Evolutionary conservation across 306 rosid species (phyloP).

Genomic region (Trifolium repens): DNA sequence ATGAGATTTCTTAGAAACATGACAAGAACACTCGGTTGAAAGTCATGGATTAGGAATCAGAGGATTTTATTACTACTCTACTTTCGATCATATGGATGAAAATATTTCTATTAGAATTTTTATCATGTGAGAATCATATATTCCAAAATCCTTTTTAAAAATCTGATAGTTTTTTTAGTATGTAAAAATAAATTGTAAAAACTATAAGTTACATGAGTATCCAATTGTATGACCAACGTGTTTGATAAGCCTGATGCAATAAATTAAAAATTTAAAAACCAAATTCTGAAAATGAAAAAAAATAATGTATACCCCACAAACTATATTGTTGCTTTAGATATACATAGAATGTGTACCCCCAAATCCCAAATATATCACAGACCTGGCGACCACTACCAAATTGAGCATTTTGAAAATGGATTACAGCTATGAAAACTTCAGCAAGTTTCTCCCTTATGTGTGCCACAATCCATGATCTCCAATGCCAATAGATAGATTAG

Average conservation of each 20-base stretch:
- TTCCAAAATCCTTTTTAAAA: too few species aligned
- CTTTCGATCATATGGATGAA: too few species aligned
- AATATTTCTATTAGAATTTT: too few species aligned
- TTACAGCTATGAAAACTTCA: conserved; percentile 48
- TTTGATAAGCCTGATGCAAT: conserved; percentile 54
- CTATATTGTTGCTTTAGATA: conserved; percentile 11
- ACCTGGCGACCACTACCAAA: conserved; percentile 40
- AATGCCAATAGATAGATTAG: not conserved
- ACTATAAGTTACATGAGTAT: not conserved
- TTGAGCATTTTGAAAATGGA: conserved; percentile 50
- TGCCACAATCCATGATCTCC: conserved; percentile 17
- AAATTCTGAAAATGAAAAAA: not conserved
- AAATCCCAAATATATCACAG: not conserved
- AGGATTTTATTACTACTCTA: too few species aligned
- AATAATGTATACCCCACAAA: conserved; percentile 16
- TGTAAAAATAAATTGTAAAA: too few species aligned
- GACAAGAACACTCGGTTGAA: too few species aligned
- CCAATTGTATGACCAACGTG: conserved; percentile 25
- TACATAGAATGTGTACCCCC: not conserved
- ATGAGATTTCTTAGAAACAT: too few species aligned
- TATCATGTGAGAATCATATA: too few species aligned
- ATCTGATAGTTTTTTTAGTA: too few species aligned
- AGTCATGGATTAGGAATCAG: too few species aligned
- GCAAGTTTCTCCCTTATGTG: conserved; percentile 22
- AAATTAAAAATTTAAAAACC: conserved; percentile 22